Base-by-base conservation (phyloP, 495 filamentous ascomycete genomes). In the Staphylotrichum longicolle region DNA sequence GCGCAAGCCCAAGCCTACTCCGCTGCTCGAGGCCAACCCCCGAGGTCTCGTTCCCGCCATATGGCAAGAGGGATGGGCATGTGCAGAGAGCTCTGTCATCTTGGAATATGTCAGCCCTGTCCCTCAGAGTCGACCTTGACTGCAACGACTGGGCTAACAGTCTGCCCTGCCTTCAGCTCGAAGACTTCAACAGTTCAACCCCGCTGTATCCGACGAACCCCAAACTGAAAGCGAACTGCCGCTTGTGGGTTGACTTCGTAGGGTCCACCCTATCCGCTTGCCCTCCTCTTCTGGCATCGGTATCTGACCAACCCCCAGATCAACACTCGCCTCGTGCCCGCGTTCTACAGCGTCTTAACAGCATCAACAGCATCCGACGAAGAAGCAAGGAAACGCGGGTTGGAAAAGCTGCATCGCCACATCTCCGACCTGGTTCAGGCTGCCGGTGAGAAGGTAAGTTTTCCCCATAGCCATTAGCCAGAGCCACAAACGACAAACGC, bases 241-340 rank as follows among this genome's bases (percentile, higher is more conserved):
- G 93, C 51, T 72, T 96, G 3, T 96, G 93, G 93, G 79, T 85
- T 49, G 91, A 96, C 72, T 92, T 93, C 78, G 89, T 93, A 78
- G 71, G 86, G 65, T 61, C 50, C 35, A 37, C 44, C 32, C 53
- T 27, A 27, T 27, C 20, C 20, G 20, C 20, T 20, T 7, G 20
- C 39, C 20, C 30, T 32, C 27, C 76, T 68, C 41, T n/a, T 20
- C 27, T 7, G 14, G 4, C 30, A 66, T 34, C 39, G 20, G 20
- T 27, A 27, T 27, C 46, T 41, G 6, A 48, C 56, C n/a, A 12
- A 3, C 9, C 44, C 7, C 30, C 63, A 91, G 89, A 85, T 96
- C 71, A 96, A 96, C 68, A 84, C 90, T 48, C 82, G 88, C 64
- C 85, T 96, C 55, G 81, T 96, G 9, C 91, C 93, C 0, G 79